These are phyloP conservation scores for Ceratocystis alfenasii DNA, from an alignment of 2,329 filamentous ascomycete genomes.

Conservation along the genomic window DNA sequence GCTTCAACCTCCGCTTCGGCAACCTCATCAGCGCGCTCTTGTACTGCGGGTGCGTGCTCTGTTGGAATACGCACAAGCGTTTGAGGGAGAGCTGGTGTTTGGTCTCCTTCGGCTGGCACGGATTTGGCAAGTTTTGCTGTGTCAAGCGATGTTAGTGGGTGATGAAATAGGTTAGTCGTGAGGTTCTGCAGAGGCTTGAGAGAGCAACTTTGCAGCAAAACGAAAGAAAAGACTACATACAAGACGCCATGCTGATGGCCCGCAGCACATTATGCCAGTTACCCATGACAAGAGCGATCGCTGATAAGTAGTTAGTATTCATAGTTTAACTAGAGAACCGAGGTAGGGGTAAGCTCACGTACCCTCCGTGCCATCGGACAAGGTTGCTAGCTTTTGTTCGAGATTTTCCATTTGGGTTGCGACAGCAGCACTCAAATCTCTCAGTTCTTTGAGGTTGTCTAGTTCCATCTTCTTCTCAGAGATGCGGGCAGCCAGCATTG, in stretches of 20 bases:
- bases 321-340: not conserved
- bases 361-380: slow-evolving; percentile 76
- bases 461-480: slow-evolving; percentile 78
- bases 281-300: slow-evolving; percentile 69
- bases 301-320: slow-evolving; percentile 32
- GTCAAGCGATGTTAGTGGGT: not conserved
- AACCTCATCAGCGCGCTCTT: slow-evolving; percentile 45
- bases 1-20: slow-evolving; percentile 34
- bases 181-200: not conserved
- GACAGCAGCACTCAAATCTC: slow-evolving; percentile 65
- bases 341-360: slow-evolving; percentile 16
- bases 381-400: slow-evolving; percentile 62
- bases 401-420: slow-evolving; percentile 73
- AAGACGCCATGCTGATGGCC: slow-evolving; percentile 75
- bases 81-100: slow-evolving; percentile 46
- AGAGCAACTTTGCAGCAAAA: not conserved
- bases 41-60: slow-evolving; percentile 56
- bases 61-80: slow-evolving; percentile 77
- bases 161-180: not conserved
- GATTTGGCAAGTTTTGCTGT: slow-evolving; percentile 20
- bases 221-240: slow-evolving; percentile 37
- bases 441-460: slow-evolving; percentile 63
- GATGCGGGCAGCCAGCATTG: slow-evolving; percentile 60
- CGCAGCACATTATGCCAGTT: slow-evolving; percentile 83
- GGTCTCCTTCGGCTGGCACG: slow-evolving; percentile 2